Evolutionary conservation across 2,329 filamentous ascomycete genomes (phyloP), one percentile per base, ranked within the genome.

Genomic region (Fusarium nelsonii): DNA sequence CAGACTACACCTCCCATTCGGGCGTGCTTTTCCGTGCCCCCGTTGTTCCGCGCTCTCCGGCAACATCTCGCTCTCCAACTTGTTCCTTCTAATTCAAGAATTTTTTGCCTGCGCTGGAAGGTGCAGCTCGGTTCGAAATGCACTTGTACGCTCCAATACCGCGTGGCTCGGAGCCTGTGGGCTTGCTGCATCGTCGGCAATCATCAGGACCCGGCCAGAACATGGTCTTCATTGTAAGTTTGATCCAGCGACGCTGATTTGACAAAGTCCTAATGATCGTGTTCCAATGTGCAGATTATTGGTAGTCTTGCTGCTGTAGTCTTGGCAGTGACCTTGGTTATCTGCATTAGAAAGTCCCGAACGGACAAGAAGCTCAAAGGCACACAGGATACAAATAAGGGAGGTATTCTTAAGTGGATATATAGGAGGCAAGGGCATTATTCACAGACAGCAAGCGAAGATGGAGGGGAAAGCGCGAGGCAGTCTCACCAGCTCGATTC

Each of bases 391-490:
- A 64, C 74, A 56, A 67, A 74, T 60, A 72, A 70, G 48, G 58
- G 58, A 9, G 61, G 73, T 3, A 64, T 75, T 41, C 59, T 75
- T 34, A 62, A 50, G 14, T 63, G 15, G 62, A 58, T 16, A 55
- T 60, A 44, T 46, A 52, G 32, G 41, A 51, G 69, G 7, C 59
- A 63, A 41, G 67, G 63, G 10, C 63, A 59, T 41, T 81, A 81
- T 59, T 63, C 78, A 41, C 78, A 75, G 52, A 74, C 79, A 33
- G 63, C 74, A 26, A 72, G 68, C 16, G 74, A 77, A 39, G 77
- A 79, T 45, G 70, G 70, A n/a, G 72, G 64, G 23, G 67, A 71
- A 49, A 69, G 59, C 20, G 68, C 54, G 8, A 61, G 68, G 41
- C 68, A 67, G 44, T 72, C 75, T 11, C 76, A 75, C 49, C 72